Evolutionary conservation across 257 asterid species (phyloP), one percentile per base, ranked within the genome.

Genomic region (Voacanga thouarsii): DNA sequence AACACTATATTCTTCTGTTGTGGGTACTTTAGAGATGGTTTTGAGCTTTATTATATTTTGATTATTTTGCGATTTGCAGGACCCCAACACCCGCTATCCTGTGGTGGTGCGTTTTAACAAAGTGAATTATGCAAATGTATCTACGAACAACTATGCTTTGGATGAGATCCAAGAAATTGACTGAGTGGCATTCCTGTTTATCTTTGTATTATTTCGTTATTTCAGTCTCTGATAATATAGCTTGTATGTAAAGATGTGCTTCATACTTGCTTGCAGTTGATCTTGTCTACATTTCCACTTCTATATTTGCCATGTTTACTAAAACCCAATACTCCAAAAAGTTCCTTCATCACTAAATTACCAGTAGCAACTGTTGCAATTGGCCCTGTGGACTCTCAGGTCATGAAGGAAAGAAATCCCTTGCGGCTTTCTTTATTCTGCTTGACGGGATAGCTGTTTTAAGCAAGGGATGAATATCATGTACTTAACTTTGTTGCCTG

Each of bases 91-190:
- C 19, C 90, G 98, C 45, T 92, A 94, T 85, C 98, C 97, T 12
- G 97, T 92, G 80, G 98, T 94, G 18, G 97, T 94, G 83, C 67
- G 98, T 86, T 94, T 94, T 86, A 87, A 86, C 91, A 94, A 94
- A 80, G 98, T 92, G 89, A 94, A 94, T 75, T 94, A 92, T 75
- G 97, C 98, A 0, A 94, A 92, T 82, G 89, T 94, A 74, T 94
- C 98, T 0, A 92, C 98, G 79, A 94, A 94, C 98, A 94, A 94
- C 89, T 94, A 91, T 57, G 97, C 96, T 37, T 83, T 94, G 90
- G 98, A 92, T 77, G 98, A 94, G 86, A 86, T 94, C 1, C 90
- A 92, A 76, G 79, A 83, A 73, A 88, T 91, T 45, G 71, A 75
- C 78, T 88, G 83, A 89, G 76, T 7, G 26, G 21, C 21, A 19